Percentiles rank a stretch among this genome's conserved stretches.
Evolutionary conservation across 2,329 filamentous ascomycete species (phyloP).

Genomic region (Fusarium sp.): DNA sequence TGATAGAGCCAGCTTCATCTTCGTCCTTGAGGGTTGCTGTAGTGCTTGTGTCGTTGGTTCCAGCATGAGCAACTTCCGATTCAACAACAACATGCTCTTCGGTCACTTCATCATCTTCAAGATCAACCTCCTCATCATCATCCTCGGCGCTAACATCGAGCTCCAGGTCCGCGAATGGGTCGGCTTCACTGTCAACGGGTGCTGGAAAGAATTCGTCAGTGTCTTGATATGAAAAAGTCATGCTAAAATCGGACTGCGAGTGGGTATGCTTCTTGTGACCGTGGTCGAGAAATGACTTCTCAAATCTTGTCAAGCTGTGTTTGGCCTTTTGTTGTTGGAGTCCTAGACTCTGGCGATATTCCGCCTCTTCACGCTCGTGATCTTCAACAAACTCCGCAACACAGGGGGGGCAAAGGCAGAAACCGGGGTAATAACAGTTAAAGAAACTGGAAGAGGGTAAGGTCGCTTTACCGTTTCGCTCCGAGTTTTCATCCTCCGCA

Average conservation of each 20-base stretch:
- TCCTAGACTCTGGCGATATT: constrained; percentile 24
- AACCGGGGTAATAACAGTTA: constrained; percentile 34
- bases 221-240: constrained; percentile 36
- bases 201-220: constrained; percentile 45
- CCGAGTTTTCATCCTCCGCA: constrained; percentile 16
- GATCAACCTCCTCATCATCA: constrained; percentile 32
- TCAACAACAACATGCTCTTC: constrained; percentile 33
- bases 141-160: constrained; percentile 37
- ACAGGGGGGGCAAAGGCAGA: constrained; percentile 36
- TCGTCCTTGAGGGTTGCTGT: constrained; percentile 51
- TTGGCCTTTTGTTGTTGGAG: not conserved
- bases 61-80: constrained; percentile 20
- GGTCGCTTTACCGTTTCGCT: constrained; percentile 44
- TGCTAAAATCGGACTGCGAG: constrained; percentile 29
- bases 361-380: constrained; percentile 33
- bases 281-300: not conserved
- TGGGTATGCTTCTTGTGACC: constrained; percentile 13
- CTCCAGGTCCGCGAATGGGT: constrained; percentile 44
- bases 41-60: constrained; percentile 45
- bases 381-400: constrained; percentile 28
- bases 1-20: constrained; percentile 44
- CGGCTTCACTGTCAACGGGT: constrained; percentile 37
- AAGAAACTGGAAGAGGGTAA: constrained; percentile 13
- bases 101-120: constrained; percentile 28
- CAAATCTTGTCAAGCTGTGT: not conserved